Evolutionary conservation across 768 basidiomycete species (phyloP).

Genomic region (Lentinula sp.): DNA sequence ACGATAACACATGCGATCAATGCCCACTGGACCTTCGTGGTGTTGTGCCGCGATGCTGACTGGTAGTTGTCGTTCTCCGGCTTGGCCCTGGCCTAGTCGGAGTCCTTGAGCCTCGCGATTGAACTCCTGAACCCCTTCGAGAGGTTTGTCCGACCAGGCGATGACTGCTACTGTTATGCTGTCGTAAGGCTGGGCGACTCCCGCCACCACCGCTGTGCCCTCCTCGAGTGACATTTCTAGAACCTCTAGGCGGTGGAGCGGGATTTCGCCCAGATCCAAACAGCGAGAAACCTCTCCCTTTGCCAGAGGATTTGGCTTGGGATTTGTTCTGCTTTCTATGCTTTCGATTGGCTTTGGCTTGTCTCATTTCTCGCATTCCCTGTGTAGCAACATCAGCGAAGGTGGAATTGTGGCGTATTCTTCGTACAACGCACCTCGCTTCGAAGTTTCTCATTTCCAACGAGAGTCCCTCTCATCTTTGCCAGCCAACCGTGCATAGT

Average conservation of each 20-base stretch:
- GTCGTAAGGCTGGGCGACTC: conserved; percentile 6
- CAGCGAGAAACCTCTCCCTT: conserved; percentile 5
- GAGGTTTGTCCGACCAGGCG: conserved; percentile 12
- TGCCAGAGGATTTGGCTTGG: background rate
- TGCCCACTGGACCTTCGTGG: background rate
- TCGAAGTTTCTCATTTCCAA: conserved; percentile 55
- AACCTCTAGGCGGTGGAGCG: background rate
- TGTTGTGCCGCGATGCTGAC: background rate
- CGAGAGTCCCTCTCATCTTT: conserved; percentile 70
- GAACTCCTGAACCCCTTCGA: conserved; percentile 8
- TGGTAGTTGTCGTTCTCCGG: background rate
- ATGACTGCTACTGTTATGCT: conserved; percentile 12
- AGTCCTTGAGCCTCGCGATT: background rate
- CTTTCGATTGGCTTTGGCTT: conserved; percentile 29
- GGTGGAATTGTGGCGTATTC: background rate
- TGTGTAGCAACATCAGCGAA: conserved; percentile 14
- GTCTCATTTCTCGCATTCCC: conserved; percentile 69
- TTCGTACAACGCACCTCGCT: conserved; percentile 28
- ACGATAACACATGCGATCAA: background rate
- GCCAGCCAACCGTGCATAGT: conserved; percentile 73
- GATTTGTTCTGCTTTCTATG: background rate
- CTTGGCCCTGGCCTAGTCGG: background rate
- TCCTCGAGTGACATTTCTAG: background rate
- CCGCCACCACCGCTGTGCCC: background rate
- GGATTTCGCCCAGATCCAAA: conserved; percentile 14